Conservation (phyloP, 305 asterid genomes). For the Rubia balearica region DNA sequence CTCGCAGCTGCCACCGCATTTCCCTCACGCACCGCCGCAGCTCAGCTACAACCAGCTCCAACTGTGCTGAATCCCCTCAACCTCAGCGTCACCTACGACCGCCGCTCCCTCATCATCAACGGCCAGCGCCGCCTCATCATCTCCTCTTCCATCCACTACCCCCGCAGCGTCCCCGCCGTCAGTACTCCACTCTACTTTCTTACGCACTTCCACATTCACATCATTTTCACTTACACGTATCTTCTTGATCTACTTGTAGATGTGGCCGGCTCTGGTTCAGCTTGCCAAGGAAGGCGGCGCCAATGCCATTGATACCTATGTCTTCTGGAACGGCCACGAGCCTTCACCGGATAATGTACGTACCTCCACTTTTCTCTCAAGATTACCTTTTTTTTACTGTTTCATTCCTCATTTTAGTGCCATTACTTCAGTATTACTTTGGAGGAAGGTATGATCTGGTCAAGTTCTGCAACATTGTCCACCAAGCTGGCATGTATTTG, state of each 20-base stretch:
- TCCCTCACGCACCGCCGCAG: not conserved
- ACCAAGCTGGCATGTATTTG: slow-evolving; percentile 63
- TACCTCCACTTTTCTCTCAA: not conserved
- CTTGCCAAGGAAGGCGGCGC: slow-evolving; percentile 86
- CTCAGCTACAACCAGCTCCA: slow-evolving; percentile 20
- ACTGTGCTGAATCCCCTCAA: not conserved
- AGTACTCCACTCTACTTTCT: slow-evolving; percentile 1
- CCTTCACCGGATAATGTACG: slow-evolving; percentile 43
- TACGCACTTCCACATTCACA: not conserved
- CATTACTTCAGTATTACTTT: slow-evolving; percentile 57
- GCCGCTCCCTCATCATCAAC: slow-evolving; percentile 74
- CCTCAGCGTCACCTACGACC: slow-evolving; percentile 66
- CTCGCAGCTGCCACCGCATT: not conserved
- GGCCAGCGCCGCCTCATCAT: slow-evolving; percentile 79
- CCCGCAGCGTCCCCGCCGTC: slow-evolving; percentile 94
- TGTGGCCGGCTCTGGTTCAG: slow-evolving; percentile 86
- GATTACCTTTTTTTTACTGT: not conserved
- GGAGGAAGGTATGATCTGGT: slow-evolving; percentile 86
- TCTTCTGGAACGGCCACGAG: slow-evolving; percentile 94
- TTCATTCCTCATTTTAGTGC: not conserved
- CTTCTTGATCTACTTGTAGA: slow-evolving; percentile 26
- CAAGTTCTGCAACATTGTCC: slow-evolving; percentile 79
- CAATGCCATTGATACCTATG: slow-evolving; percentile 77
- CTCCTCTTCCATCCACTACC: slow-evolving; percentile 88
- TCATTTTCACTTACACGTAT: not conserved